Evolutionary conservation across 2,329 filamentous ascomycete genomes (phyloP).

Genomic region (Acephala macrosclerotiorum): DNA sequence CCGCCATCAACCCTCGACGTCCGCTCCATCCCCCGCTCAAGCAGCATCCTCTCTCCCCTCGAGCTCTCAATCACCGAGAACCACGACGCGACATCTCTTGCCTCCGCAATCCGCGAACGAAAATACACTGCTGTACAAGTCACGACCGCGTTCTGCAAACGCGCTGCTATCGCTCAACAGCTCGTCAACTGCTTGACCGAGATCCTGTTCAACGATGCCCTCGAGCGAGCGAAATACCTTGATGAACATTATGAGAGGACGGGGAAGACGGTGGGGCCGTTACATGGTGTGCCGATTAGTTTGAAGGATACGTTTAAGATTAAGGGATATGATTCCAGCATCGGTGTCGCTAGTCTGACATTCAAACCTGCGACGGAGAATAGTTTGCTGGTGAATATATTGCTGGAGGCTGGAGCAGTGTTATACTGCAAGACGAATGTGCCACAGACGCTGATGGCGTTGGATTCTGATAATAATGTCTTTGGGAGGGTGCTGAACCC

Average conservation of each 20-base stretch:
- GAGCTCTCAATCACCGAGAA: slow-evolving; percentile 42
- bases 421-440: slow-evolving; percentile 77
- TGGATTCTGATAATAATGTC: slow-evolving; percentile 67
- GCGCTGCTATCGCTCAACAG: slow-evolving; percentile 57
- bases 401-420: slow-evolving; percentile 67
- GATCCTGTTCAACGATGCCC: slow-evolving; percentile 57
- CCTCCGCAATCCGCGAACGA: slow-evolving; percentile 30
- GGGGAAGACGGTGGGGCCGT: slow-evolving; percentile 58
- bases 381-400: slow-evolving; percentile 62
- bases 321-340: slow-evolving; percentile 56
- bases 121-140: slow-evolving; percentile 46
- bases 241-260: slow-evolving; percentile 52
- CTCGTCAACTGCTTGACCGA: slow-evolving; percentile 54
- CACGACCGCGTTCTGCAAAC: slow-evolving; percentile 56
- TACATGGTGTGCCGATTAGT: slow-evolving; percentile 66
- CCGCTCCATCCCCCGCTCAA: slow-evolving; percentile 33
- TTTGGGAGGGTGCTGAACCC: slow-evolving; percentile 70
- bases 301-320: slow-evolving; percentile 69
- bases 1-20: slow-evolving; percentile 33
- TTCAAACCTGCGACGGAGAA: slow-evolving; percentile 60
- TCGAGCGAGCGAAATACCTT: slow-evolving; percentile 51
- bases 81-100: slow-evolving; percentile 41
- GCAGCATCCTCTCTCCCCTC: slow-evolving; percentile 35
- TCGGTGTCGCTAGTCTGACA: slow-evolving; percentile 63
- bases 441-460: slow-evolving; percentile 61